Base-by-base conservation (phyloP, 2,329 filamentous ascomycete genomes). In the Alternaria sp. region DNA sequence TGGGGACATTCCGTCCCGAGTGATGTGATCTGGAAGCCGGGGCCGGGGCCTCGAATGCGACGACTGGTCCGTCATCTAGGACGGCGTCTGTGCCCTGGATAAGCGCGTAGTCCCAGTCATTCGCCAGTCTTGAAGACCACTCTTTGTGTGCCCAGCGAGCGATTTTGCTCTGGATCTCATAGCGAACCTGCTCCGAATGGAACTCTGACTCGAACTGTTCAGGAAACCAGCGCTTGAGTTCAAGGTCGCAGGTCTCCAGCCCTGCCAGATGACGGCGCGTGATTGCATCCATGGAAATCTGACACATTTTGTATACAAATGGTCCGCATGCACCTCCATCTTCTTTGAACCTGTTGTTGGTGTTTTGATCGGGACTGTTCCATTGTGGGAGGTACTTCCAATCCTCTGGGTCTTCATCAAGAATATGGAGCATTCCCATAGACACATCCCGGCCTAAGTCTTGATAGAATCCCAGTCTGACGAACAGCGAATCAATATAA, bases 311-410 rank as follows among this genome's bases (percentile, higher is more conserved):
- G 25, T 60, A 64, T 5, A 73, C 66, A 28, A 72, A 71, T 5
- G 71, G 70, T 4, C 70, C 71, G 36, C 72, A 73, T 5, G 72
- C 47, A 10, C 71, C 72, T 4, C 7, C 12, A 46, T 75, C 70
- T 0, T n/a, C 7, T 0, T 13, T 12, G 57, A 30, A 63, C n/a
- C 15, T 13, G 46, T 75, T 75, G 51, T 71, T 2, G 2, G 7
- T 0, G 26, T 28, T 50, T 47, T 74, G 72, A 28, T 68, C 8
- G 2, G 71, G 70, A 28, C 61, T 55, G 11, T 68, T 3, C 2
- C 7, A 1, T 30, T 70, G 65, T 4, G 36, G 10, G 0, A 1
- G 2, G 13, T 56, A 68, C 0, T 19, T 19, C 60, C 67, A 73
- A 0, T 19, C 10, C 1, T 13, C 3, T 4, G 21, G 3, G 5